Evolutionary conservation across 2,329 filamentous ascomycete genomes (phyloP), one percentile per base, ranked within the genome.

Genomic region (Seiridium unicorne): DNA sequence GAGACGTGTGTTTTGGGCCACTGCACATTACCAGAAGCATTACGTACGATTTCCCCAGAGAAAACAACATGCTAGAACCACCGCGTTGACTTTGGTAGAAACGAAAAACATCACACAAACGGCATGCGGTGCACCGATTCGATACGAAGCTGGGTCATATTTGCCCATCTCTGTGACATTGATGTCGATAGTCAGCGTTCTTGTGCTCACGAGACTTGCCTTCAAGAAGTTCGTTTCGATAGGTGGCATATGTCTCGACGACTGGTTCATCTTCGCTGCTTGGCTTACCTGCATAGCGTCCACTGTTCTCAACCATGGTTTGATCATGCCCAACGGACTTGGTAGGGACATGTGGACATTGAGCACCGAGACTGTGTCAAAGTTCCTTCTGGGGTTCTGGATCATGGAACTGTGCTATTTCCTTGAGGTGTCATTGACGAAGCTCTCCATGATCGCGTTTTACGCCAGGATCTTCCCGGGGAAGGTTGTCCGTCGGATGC

Each of bases 381-480:
- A 68, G 36, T 62, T 63, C 49, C 57, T 70, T 10, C 60, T 70
- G 34, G 66, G 65, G 18, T 72, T 72, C 35, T 68, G 71, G 58
- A 58, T 70, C 38, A 58, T 58, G 38, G 46, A 44, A 34, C 44
- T 51, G 2, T 47, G 68, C 51, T 72, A 72, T 61, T 72, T 72
- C 51, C 60, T 62, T 3, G 67, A 68, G 11, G 64, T 70, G 2
- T 63, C 66, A 3, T 55, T 72, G 18, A 69, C 69, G 26, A 72
- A 71, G 61, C 64, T 72, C 55, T 64, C 67, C 32, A 71, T 72
- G 47, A 62, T 73, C 5, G 69, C 61, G 44, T 64, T 72, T 9
- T 73, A 72, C 49, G 61, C 72, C n/a, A 69, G 69, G 32, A 61
- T 73, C 8, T 70, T 73, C 58, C 66, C 65, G 55, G 71, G 68